phyloP scores from a whole-genome alignment of 768 basidiomycete species.

The Lactarius akahatsu region DNA sequence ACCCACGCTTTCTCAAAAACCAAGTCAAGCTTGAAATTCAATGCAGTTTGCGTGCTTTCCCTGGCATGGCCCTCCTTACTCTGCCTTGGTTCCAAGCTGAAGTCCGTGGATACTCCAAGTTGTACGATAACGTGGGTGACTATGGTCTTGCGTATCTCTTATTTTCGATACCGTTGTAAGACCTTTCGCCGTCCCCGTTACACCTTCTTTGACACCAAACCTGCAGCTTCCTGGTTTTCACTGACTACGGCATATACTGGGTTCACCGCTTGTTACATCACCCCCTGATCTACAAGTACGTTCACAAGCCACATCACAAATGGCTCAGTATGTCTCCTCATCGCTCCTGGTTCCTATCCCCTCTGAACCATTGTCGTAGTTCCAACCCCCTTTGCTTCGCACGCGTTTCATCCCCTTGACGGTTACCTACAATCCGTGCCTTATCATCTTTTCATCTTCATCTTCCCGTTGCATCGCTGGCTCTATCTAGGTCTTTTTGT shows the following conservation, averaged over 20 bases:
- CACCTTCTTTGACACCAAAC: constrained; percentile 19
- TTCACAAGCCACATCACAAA: constrained; percentile 99
- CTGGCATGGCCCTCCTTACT: constrained; percentile 77
- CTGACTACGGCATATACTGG: constrained; percentile 96
- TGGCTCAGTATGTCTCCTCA: constrained; percentile 77
- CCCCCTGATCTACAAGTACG: constrained; percentile 79
- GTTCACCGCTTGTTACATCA: constrained; percentile 89
- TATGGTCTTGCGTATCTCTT: constrained; percentile 76
- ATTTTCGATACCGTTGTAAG: constrained; percentile 68
- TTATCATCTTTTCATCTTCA: constrained; percentile 87
- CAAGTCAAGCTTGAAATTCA: constrained; percentile 83
- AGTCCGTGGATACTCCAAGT: constrained; percentile 75
- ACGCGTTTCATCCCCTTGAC: constrained; percentile 96
- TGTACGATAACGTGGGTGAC: constrained; percentile 77
- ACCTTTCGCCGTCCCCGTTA: constrained; percentile 17
- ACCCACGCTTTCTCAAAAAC: constrained; percentile 89
- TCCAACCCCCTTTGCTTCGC: constrained; percentile 95
- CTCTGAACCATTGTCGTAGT: constrained; percentile 46
- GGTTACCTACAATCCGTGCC: constrained; percentile 93
- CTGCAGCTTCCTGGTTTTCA: constrained; percentile 74
- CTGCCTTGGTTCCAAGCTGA: constrained; percentile 95
- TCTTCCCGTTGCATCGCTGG: constrained; percentile 87
- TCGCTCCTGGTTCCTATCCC: not conserved
- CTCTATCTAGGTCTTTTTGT: constrained; percentile 86
- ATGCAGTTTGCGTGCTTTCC: constrained; percentile 72